Base-by-base conservation (phyloP, 192 early-diverging fungal species). In the Coemansia sp. region DNA sequence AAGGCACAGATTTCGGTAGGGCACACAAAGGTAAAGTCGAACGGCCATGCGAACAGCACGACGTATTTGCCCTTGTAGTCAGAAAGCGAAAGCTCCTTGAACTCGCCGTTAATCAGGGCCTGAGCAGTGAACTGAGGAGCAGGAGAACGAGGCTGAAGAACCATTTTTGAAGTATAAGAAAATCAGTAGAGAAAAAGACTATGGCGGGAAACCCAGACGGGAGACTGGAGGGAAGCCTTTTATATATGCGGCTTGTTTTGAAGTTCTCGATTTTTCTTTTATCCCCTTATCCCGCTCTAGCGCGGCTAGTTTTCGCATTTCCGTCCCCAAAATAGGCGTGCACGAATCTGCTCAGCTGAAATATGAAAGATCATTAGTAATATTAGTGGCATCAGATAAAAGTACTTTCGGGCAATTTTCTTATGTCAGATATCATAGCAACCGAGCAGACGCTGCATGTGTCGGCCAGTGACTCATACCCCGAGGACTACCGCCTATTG, bases 1-100 rank as follows among this genome's bases (percentile, higher is more conserved):
- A 93, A 93, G 28, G 90, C 90, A 53, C 91, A 84, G 80, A 96
- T 91, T 77, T 96, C 92, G 58, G 94, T 94, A 28, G 94, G 94
- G 82, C 94, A 96, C 47, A 90, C 87, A 54, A 89, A 90, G 55
- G 88, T 89, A 72, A 88, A 96, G 78, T 94, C 93, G 54, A 93
- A 83, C 49, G 94, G 94, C 82, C 94, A 96, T 73, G 91, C 90
- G 74, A 91, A 89, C 36, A 93, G 81, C 18, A 91, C 84, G 16
- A 92, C 73, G 70, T 81, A 86, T 67, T 84, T 81, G 67, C 85
- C 84, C 81, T 84, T 84, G 81, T 81, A 86, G 70, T 86, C 80
- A 19, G 72, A 78, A 44, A 91, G 77, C 15, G 81, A 81, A 30
- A 91, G 61, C 33, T 61, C 70, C 70, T 83, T 84, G 81, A 88